These are phyloP conservation scores for Tilletia horrida DNA, from an alignment of 1,284 basidiomycete genomes.

Conservation along the genomic window DNA sequence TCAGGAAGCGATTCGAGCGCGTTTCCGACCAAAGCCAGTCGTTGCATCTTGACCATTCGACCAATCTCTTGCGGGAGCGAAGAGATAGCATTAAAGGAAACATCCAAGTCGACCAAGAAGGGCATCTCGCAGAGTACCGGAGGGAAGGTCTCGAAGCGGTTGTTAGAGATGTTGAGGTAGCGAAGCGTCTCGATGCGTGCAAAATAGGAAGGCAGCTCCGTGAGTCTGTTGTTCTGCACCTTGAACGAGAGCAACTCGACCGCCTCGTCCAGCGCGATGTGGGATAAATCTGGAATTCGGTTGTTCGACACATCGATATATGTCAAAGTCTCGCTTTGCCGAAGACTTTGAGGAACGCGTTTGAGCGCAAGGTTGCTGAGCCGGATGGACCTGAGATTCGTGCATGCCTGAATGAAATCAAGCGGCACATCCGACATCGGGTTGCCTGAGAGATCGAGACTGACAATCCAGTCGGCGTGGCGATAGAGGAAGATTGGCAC, in stretches of 20 bases:
- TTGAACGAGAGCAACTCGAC: constrained; percentile 70
- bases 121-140: constrained; percentile 71
- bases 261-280: constrained; percentile 76
- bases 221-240: constrained; percentile 88
- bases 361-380: constrained; percentile 94
- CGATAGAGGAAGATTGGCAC: constrained; percentile 86
- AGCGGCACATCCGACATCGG: constrained; percentile 93
- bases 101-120: constrained; percentile 77
- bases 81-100: constrained; percentile 89
- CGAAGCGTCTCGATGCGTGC: constrained; percentile 69
- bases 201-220: constrained; percentile 81
- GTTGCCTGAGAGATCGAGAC: constrained; percentile 86
- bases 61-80: constrained; percentile 78
- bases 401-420: constrained; percentile 91
- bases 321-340: constrained; percentile 71
- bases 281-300: constrained; percentile 82
- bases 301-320: constrained; percentile 90
- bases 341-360: constrained; percentile 79
- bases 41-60: constrained; percentile 58
- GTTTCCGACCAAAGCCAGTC: constrained; percentile 49
- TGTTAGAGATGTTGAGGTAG: constrained; percentile 92
- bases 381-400: constrained; percentile 75
- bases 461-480: constrained; percentile 79
- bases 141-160: constrained; percentile 83
- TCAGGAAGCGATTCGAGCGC: constrained; percentile 43